These are phyloP conservation scores for Leccinellum albellum DNA, from an alignment of 768 basidiomycete genomes.

Conservation along the genomic window DNA sequence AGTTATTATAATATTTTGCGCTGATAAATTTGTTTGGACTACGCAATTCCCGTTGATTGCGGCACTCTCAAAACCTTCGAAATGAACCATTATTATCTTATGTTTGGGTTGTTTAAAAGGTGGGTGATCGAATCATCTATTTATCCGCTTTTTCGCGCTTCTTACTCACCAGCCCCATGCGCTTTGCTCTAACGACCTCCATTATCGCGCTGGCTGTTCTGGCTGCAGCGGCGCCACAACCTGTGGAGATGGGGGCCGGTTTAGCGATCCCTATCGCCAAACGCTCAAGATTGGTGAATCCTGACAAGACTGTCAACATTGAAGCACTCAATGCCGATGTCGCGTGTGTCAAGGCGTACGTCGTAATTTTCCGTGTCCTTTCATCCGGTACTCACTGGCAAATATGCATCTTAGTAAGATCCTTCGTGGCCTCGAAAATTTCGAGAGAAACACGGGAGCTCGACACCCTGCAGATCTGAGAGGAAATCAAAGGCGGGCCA, in stretches of 20 bases:
- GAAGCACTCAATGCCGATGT: constrained; percentile 6
- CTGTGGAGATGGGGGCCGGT: neutral
- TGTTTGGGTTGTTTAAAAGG: neutral
- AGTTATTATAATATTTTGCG: neutral
- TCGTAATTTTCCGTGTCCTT: neutral
- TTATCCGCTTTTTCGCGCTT: neutral
- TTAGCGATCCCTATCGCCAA: constrained; percentile 9
- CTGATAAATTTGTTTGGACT: neutral
- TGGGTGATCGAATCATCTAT: neutral
- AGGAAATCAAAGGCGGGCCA: neutral
- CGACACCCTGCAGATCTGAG: neutral
- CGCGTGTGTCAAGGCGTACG: constrained; percentile 6
- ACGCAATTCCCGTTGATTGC: neutral
- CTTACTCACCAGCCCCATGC: neutral
- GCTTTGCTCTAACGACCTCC: neutral
- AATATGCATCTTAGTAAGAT: constrained; percentile 5
- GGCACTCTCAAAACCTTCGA: neutral
- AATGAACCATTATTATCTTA: neutral
- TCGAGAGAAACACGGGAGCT: constrained; percentile 1
- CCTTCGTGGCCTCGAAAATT: neutral
- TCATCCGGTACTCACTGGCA: neutral
- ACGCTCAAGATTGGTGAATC: constrained; percentile 2
- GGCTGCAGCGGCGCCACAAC: constrained; percentile 5
- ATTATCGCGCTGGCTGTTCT: constrained; percentile 4
- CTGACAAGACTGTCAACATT: constrained; percentile 4